Base-by-base conservation (phyloP, 2,329 filamentous ascomycete species). In the Colletotrichum sp. region DNA sequence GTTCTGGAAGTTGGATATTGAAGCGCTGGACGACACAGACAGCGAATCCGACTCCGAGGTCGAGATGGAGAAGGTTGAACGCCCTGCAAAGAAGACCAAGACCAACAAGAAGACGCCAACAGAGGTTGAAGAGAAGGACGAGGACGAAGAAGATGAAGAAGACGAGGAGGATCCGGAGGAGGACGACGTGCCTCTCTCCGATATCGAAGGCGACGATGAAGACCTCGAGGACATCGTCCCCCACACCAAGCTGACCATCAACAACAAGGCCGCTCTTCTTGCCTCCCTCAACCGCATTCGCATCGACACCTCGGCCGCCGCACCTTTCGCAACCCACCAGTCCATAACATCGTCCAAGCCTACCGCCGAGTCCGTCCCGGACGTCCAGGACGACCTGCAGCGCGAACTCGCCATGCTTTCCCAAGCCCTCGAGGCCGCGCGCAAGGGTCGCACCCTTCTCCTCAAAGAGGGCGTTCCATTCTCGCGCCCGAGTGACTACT, bases 381-480 rank as follows among this genome's bases (percentile, higher is more conserved):
- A 98, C 81, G 91, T 97, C 76, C 93, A 96, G 78, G 96, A 99
- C 82, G 97, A 99, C 84, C 90, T 98, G 73, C 94, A 93, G 85
- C 95, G 97, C 78, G 97, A 99, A 86, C 89, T 98, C 43, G 94
- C 95, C 64, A 98, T 99, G 87, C 97, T 98, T 89, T 93, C 94
- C 80, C 96, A 98, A 86, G 94, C 94, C 63, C 91, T 98, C 52
- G 92, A 94, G 43, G 95, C 95, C 2, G 95, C 94, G 5, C 91
- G 93, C 78, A 87, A 91, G 75, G 97, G 92, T 4, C 94, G 96
- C 71, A 84, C 87, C n/a, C 87, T 93, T 76, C 89, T 99, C 28
- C 94, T 94, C 82, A 93, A 94, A 77, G 96, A 98, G 84, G 94
- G 94, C 10, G 90, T 96, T 1, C 91, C 94, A 8, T 99, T 99